Conservation (phyloP, 352 stramenopile species). For the Pythium insidiosum region DNA sequence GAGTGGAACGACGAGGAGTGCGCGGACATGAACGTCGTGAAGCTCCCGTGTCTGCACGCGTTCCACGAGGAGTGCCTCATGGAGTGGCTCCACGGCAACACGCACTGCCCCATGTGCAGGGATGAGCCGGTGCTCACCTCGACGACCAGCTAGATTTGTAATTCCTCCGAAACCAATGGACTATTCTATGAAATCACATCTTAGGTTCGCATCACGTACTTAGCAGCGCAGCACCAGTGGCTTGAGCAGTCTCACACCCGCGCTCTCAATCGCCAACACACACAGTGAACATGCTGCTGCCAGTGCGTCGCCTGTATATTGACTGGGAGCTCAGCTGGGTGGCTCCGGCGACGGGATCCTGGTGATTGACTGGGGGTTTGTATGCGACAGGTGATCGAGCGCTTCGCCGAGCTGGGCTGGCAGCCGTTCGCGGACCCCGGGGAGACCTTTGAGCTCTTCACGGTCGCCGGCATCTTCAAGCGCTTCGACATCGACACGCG, state of each 20-base stretch:
- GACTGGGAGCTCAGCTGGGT: not conserved
- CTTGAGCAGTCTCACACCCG: too few species aligned
- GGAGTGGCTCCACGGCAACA: slow-evolving; percentile 77
- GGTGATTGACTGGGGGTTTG: not conserved
- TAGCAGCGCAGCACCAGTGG: too few species aligned
- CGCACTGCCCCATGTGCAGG: slow-evolving; percentile 82
- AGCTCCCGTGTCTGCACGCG: slow-evolving; percentile 72
- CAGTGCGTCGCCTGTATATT: slow-evolving; percentile 7
- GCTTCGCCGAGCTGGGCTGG: slow-evolving; percentile 73
- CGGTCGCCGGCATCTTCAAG: slow-evolving; percentile 51
- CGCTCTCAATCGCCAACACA: too few species aligned
- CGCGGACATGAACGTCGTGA: slow-evolving; percentile 73
- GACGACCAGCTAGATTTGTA: slow-evolving; percentile 13
- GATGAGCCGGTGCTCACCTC: slow-evolving; percentile 38
- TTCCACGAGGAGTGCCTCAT: slow-evolving; percentile 86
- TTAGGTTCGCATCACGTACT: slow-evolving; percentile 17
- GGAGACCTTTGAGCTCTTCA: slow-evolving; percentile 84
- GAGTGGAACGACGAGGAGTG: slow-evolving; percentile 82
- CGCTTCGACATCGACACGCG: slow-evolving; percentile 16
- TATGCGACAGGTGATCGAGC: slow-evolving; percentile 51
- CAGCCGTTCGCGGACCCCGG: slow-evolving; percentile 68
- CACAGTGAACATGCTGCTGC: slow-evolving; percentile 13
- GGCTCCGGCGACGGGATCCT: not conserved
- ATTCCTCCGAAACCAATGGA: not conserved
- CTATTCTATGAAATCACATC: slow-evolving; percentile 8